phyloP scores from a whole-genome alignment of 2,329 filamentous ascomycete species.

The Botryotinia globosa region DNA sequence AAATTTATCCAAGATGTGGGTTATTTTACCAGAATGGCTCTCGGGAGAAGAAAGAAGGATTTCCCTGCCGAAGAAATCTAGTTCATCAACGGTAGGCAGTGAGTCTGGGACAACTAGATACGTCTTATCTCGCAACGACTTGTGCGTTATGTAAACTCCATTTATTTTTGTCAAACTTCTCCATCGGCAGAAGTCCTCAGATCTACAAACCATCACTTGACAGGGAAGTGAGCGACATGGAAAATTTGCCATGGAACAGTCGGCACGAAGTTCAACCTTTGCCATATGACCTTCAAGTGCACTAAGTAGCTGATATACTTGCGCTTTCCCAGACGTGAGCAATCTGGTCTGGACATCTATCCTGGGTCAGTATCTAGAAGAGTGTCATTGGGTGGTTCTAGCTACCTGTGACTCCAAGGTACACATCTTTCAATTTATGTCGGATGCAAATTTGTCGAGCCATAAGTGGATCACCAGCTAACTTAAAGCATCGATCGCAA shows the following conservation, averaged over 20 bases:
- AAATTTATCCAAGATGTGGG: slow-evolving; percentile 24
- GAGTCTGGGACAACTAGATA: slow-evolving; percentile 26
- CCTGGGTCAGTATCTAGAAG: neutral
- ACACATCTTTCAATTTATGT: slow-evolving; percentile 25
- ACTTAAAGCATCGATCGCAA: slow-evolving; percentile 23
- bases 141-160: slow-evolving; percentile 26
- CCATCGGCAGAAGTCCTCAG: slow-evolving; percentile 24
- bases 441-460: slow-evolving; percentile 26
- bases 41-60: slow-evolving; percentile 23
- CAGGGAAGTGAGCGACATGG: slow-evolving; percentile 20
- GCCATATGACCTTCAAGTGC: slow-evolving; percentile 16
- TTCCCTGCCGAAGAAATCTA: slow-evolving; percentile 25
- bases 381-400: neutral
- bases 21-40: slow-evolving; percentile 24
- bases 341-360: slow-evolving; percentile 22
- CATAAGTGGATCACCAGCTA: slow-evolving; percentile 19
- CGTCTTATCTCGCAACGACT: slow-evolving; percentile 21
- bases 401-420: slow-evolving; percentile 25
- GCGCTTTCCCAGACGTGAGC: slow-evolving; percentile 18
- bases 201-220: slow-evolving; percentile 25
- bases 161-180: slow-evolving; percentile 24
- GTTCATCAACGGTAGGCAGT: slow-evolving; percentile 22
- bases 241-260: slow-evolving; percentile 19
- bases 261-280: slow-evolving; percentile 21
- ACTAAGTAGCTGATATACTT: slow-evolving; percentile 7